Evolutionary conservation across 208 protist genomes (phyloP).

Genomic region (Crithidia fasciculata): DNA sequence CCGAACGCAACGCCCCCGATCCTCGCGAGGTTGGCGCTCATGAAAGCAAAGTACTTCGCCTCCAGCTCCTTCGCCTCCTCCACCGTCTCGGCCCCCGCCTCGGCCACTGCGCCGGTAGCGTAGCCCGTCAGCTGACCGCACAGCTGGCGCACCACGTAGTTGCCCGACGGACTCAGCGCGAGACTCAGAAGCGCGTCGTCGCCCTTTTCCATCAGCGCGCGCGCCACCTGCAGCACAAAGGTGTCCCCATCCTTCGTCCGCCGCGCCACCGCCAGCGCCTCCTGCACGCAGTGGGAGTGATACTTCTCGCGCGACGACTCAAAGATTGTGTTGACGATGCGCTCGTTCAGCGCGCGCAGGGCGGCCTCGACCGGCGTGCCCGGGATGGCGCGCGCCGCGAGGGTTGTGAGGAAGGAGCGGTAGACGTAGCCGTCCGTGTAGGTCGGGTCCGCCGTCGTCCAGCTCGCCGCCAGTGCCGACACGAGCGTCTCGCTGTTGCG

Average conservation of each 20-base stretch:
- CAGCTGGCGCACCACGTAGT: slow-evolving; percentile 79
- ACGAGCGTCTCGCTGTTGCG: slow-evolving; percentile 57
- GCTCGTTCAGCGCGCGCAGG: slow-evolving; percentile 54
- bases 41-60: slow-evolving; percentile 44
- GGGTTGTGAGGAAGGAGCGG: slow-evolving; percentile 71
- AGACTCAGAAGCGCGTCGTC: slow-evolving; percentile 47
- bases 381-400: slow-evolving; percentile 56
- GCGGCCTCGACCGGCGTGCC: slow-evolving; percentile 49
- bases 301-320: slow-evolving; percentile 78
- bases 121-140: slow-evolving; percentile 62
- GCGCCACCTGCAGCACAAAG: slow-evolving; percentile 57
- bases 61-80: slow-evolving; percentile 52
- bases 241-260: slow-evolving; percentile 41
- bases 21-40: slow-evolving; percentile 26
- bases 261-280: slow-evolving; percentile 52
- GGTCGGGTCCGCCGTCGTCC: slow-evolving; percentile 28
- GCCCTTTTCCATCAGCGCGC: slow-evolving; percentile 57
- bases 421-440: slow-evolving; percentile 60
- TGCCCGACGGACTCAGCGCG: slow-evolving; percentile 67
- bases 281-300: slow-evolving; percentile 85
- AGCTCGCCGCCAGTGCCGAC: slow-evolving; percentile 17
- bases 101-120: slow-evolving; percentile 34
- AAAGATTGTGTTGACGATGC: slow-evolving; percentile 60
- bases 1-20: slow-evolving; percentile 37
- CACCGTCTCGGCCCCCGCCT: slow-evolving; percentile 34